Conservation (phyloP, 2,329 filamentous ascomycete species). For the Alternaria atra region DNA sequence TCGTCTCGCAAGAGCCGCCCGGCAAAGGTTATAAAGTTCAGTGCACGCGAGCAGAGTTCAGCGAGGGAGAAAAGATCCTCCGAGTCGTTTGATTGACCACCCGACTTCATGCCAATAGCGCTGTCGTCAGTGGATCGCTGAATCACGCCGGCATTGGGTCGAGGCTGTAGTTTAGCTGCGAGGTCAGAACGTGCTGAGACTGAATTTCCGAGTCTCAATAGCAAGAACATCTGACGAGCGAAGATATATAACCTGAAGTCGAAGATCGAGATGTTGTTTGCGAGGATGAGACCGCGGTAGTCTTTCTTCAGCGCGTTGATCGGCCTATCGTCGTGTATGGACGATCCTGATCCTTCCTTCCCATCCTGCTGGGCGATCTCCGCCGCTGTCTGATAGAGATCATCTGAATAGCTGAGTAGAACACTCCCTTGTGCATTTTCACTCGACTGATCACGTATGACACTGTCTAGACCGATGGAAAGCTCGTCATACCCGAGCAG, state of each 20-base stretch:
- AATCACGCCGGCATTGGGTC: slow-evolving; percentile 31
- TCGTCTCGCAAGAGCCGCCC: slow-evolving; percentile 83
- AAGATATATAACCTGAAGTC: slow-evolving; percentile 97
- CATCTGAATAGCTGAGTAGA: slow-evolving; percentile 76
- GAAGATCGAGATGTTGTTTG: slow-evolving; percentile 94
- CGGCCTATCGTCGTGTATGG: slow-evolving; percentile 45
- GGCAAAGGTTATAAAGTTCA: slow-evolving; percentile 84
- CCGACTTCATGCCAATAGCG: slow-evolving; percentile 37
- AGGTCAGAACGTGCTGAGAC: slow-evolving; percentile 54
- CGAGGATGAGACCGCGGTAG: slow-evolving; percentile 90
- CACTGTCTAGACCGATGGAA: slow-evolving; percentile 82
- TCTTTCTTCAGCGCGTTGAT: slow-evolving; percentile 67
- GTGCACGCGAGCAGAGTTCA: slow-evolving; percentile 82
- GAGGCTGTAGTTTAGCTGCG: slow-evolving; percentile 47
- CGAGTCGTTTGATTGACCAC: slow-evolving; percentile 59
- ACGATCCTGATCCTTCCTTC: slow-evolving; percentile 17
- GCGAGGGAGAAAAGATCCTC: slow-evolving; percentile 84
- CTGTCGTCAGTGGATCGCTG: slow-evolving; percentile 47
- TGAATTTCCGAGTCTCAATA: slow-evolving; percentile 81
- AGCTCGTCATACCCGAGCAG: slow-evolving; percentile 95
- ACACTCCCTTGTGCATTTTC: slow-evolving; percentile 74
- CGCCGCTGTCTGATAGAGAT: slow-evolving; percentile 66
- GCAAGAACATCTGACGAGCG: slow-evolving; percentile 81
- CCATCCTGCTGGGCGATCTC: slow-evolving; percentile 34
- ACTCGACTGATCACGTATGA: slow-evolving; percentile 76